Evolutionary conservation across 768 basidiomycete genomes (phyloP).

Genomic region (Termitomyces sp.): DNA sequence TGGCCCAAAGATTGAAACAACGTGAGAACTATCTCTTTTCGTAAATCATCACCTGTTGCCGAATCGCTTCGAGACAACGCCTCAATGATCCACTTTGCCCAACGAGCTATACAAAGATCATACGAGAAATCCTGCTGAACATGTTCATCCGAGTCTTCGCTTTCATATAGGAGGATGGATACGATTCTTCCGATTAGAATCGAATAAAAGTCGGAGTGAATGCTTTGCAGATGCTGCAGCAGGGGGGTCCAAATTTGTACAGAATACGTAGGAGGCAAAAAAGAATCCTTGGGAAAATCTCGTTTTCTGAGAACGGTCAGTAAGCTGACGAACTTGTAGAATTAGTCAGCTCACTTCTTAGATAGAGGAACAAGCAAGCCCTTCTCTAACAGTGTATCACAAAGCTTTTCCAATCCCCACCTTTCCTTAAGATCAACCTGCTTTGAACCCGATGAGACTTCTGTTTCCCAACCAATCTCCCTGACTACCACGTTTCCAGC

Average conservation of each 20-base stretch:
- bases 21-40: constrained; percentile 36
- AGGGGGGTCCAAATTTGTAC: constrained; percentile 66
- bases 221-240: constrained; percentile 45
- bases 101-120: constrained; percentile 58
- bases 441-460: constrained; percentile 18
- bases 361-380: constrained; percentile 80
- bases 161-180: constrained; percentile 22
- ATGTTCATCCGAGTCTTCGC: constrained; percentile 8
- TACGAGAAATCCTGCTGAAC: constrained; percentile 37
- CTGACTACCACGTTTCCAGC: constrained; percentile 47
- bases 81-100: constrained; percentile 60
- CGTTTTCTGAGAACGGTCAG: constrained; percentile 50
- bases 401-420: constrained; percentile 66
- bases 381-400: constrained; percentile 58
- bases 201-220: constrained; percentile 51
- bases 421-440: constrained; percentile 50
- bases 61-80: constrained; percentile 25
- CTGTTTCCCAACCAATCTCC: constrained; percentile 42
- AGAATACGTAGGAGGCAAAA: constrained; percentile 45
- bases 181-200: constrained; percentile 44
- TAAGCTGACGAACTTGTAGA: constrained; percentile 11
- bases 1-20: constrained; percentile 48
- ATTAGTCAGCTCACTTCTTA: constrained; percentile 55
- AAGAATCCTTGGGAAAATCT: constrained; percentile 29
- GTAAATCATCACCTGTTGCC: constrained; percentile 33